Evolutionary conservation across 257 asterid genomes (phyloP).

Genomic region (Capsicum rhomboideum): DNA sequence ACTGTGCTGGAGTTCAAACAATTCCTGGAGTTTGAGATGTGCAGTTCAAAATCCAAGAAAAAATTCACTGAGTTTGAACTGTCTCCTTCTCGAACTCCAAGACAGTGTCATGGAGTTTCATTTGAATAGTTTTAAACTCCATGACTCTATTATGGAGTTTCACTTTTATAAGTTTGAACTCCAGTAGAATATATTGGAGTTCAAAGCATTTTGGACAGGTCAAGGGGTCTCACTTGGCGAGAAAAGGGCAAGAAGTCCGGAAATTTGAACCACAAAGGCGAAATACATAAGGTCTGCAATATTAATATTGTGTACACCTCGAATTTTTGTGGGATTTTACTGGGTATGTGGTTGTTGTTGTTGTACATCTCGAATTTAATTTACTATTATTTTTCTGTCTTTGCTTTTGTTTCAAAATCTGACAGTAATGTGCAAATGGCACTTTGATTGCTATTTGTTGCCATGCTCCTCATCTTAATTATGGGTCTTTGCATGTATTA

Average conservation of each 20-base stretch:
- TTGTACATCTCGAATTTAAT: slow-evolving; percentile 6
- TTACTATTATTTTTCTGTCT: not conserved
- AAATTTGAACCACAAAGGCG: not conserved
- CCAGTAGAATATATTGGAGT: not conserved
- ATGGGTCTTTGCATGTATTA: slow-evolving; percentile 73
- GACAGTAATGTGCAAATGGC: slow-evolving; percentile 3
- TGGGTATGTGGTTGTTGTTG: not conserved
- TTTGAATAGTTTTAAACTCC: not conserved
- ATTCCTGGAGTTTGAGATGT: not conserved
- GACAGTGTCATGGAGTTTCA: not conserved
- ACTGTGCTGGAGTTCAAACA: not conserved
- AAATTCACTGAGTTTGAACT: not conserved
- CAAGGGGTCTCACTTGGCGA: not conserved
- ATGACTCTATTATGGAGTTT: not conserved
- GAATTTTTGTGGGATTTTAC: not conserved
- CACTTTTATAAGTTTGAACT: not conserved
- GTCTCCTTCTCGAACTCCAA: not conserved
- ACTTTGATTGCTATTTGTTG: slow-evolving; percentile 38
- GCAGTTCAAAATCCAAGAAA: not conserved
- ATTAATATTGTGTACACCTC: slow-evolving; percentile 52
- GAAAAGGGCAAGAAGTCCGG: not conserved
- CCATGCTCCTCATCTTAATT: slow-evolving; percentile 70
- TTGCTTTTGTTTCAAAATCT: slow-evolving; percentile 1
- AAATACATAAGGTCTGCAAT: slow-evolving; percentile 51
- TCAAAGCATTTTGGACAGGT: not conserved